Evolutionary conservation across 441 rosid genomes (phyloP), one percentile per base, ranked within the genome.

Genomic region (Aquilaria agallochum): DNA sequence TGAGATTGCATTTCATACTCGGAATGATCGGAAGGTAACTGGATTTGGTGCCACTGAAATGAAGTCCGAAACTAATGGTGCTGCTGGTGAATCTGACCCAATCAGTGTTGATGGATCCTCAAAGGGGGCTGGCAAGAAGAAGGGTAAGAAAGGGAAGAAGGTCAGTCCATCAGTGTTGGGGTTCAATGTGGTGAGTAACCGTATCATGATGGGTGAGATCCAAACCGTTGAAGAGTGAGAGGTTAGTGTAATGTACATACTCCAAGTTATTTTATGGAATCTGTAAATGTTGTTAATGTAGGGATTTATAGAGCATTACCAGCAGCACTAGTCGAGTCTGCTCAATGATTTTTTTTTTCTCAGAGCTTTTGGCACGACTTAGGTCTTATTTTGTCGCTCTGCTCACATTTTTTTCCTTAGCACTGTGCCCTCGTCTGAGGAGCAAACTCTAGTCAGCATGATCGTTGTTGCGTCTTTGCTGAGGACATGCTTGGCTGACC

Each of bases 141-240:
- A 79, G 74, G 87, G 87, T 6, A 95, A 90, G 77, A 90, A 87
- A 75, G 96, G 96, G 61, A 95, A 95, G 89, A 92, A 92, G 78
- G 85, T 95, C 32, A 92, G 81, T 50, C 78, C 96, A 2, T 71
- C 96, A 2, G 96, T 77, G 69, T 72, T 95, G 46, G 98, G 98
- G 14, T 95, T 95, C 61, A 95, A 82, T 34, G 96, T 95, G 13
- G 97, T 92, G 49, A 95, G 99, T 68, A 92, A 95, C 83, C 82
- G 98, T 64, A 95, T 95, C 68, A 88, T 90, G 98, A 95, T 78
- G 99, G 99, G 99, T 27, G 98, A 95, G 92, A 92, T 92, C 68
- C 99, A 95, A 77, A 68, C 84, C 0, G 72, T 83, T 51, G 99
- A 90, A 51, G 99, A 95, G 56, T 95, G 82, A 80, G 69, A 56